These are phyloP conservation scores for Botrytis cinerea DNA, from an alignment of 2,329 filamentous ascomycete genomes.

Conservation along the genomic window DNA sequence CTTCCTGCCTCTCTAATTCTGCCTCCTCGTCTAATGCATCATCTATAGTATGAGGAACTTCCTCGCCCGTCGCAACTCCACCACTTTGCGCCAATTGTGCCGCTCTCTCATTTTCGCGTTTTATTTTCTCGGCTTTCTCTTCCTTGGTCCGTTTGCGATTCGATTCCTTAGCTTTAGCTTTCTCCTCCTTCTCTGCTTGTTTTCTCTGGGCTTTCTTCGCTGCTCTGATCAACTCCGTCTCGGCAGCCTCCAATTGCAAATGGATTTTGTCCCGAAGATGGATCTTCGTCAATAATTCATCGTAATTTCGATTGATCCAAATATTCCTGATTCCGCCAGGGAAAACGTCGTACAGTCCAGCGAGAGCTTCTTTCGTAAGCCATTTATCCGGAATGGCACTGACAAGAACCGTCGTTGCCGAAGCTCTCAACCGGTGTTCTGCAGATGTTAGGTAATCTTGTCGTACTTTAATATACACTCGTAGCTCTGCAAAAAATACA, in stretches of 20 bases:
- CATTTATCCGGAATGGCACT: constrained; percentile 89
- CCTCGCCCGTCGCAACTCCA: constrained; percentile 55
- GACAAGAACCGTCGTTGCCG: constrained; percentile 92
- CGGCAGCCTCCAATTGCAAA: constrained; percentile 71
- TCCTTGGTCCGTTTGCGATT: constrained; percentile 35
- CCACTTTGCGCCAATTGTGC: constrained; percentile 48
- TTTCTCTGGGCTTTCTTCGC: constrained; percentile 82
- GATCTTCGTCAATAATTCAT: constrained; percentile 81
- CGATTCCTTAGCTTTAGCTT: constrained; percentile 56
- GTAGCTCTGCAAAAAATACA: constrained; percentile 82
- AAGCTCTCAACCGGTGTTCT: constrained; percentile 88
- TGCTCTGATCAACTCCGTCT: constrained; percentile 78
- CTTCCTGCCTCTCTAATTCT: constrained; percentile 30
- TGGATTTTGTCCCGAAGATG: constrained; percentile 72
- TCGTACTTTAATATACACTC: constrained; percentile 86
- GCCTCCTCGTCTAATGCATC: constrained; percentile 48
- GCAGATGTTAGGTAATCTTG: constrained; percentile 94
- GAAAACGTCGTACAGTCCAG: constrained; percentile 89
- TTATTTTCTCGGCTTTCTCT: constrained; percentile 42
- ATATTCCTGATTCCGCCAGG: constrained; percentile 93
- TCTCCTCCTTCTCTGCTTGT: constrained; percentile 46
- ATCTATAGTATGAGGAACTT: constrained; percentile 54
- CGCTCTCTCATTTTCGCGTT: constrained; percentile 46
- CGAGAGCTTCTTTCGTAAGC: constrained; percentile 79
- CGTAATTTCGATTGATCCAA: constrained; percentile 92